These are phyloP conservation scores for Trichoderma semiorbis DNA, from an alignment of 2,329 filamentous ascomycete genomes.

Conservation along the genomic window DNA sequence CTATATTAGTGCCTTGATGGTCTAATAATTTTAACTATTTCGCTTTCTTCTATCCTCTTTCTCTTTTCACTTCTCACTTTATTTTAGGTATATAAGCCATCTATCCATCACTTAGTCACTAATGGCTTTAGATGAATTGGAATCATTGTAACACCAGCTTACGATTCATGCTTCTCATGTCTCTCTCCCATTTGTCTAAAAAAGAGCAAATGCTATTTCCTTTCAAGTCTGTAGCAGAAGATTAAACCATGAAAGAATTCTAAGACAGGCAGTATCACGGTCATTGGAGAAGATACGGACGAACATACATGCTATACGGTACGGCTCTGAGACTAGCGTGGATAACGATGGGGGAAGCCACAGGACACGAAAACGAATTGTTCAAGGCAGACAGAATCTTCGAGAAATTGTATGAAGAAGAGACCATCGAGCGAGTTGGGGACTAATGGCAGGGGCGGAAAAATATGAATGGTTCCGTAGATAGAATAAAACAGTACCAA, in stretches of 20 bases:
- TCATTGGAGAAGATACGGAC: not conserved
- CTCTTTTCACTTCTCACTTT: not conserved
- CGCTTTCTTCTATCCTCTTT: not conserved
- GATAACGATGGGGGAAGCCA: not conserved
- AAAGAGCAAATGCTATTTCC: not conserved
- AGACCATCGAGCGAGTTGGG: not conserved
- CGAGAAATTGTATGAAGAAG: not conserved
- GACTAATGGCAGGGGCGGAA: not conserved
- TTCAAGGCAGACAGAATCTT: not conserved
- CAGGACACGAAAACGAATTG: rapidly evolving
- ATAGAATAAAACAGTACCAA: too few species aligned
- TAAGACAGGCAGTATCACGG: not conserved
- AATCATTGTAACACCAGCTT: not conserved
- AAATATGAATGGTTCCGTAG: not conserved
- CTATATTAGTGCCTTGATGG: not conserved
- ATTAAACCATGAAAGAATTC: rapidly evolving
- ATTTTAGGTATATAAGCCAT: not conserved
- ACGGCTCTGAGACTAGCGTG: not conserved
- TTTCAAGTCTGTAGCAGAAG: too few species aligned
- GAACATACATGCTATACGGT: not conserved
- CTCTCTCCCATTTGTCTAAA: not conserved
- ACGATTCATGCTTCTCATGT: not conserved
- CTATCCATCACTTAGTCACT: not conserved
- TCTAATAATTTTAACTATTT: not conserved
- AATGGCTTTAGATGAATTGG: not conserved